Evolutionary conservation across 495 filamentous ascomycete species (phyloP), one percentile per base, ranked within the genome.

Genomic region (Aspergillus ellipticus): DNA sequence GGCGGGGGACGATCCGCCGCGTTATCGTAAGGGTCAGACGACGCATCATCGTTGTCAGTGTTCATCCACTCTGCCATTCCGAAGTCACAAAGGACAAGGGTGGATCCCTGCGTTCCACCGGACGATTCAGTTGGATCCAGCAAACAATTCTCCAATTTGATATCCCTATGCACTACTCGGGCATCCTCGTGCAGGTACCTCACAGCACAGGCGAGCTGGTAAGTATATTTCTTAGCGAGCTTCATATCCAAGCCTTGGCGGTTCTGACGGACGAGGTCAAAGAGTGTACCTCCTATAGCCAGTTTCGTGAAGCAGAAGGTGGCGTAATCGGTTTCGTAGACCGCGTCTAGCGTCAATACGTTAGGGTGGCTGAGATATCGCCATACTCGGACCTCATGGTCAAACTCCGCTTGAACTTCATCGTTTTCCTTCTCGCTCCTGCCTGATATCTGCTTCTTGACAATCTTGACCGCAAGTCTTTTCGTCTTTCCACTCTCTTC

Each of bases 71-170:
- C 86, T 1, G 87, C 84, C 76, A 90, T 84, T 35, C 87, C 87
- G 59, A 90, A 90, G 59, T 90, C 87, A 59, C 86, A 89, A 8
- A 90, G 76, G 1, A 86, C 77, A 9, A 90, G 65, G 22, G 81
- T 81, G 3, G 84, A 85, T 7, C 71, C 61, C 11, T 64, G 62
- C 3, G 66, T 68, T 15, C 78, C 80, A 56, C 84, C 80, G 1
- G 65, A 55, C 0, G 62, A 57, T 6, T 76, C 70, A 42, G 76
- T 64, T 0, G 82, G 79, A 58, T 90, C 86, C 21, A 90, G 62
- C 9, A 90, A 78, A 58, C 87, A 90, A 58, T 90, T 90, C 65
- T 90, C 87, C 6, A 90, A 78, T 69, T 90, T 90, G 63, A 90
- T 82, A 62, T 90, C 87, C 28, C 87, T 74, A 62, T 90, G 87